phyloP scores from a whole-genome alignment of 495 filamentous ascomycete genomes.

The Thermothielavioides terrestris region DNA sequence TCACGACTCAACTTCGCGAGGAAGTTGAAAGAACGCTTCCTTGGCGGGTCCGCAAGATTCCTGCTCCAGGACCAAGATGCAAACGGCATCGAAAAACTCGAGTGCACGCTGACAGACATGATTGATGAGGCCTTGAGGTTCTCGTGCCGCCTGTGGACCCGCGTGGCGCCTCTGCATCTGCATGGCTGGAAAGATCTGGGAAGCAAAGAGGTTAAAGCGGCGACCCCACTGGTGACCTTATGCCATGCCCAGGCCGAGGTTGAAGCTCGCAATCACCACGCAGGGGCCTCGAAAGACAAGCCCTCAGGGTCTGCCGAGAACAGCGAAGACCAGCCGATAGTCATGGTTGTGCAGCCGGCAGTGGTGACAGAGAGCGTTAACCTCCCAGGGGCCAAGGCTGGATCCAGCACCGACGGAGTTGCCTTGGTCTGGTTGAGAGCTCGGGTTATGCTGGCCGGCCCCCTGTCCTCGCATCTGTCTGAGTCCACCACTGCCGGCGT shows the following conservation, averaged over 20 bases:
- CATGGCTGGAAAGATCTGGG: constrained; percentile 3
- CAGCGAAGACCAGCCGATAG: background rate
- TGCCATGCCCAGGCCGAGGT: constrained; percentile 1
- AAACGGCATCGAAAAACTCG: constrained; percentile 10
- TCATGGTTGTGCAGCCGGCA: constrained; percentile 7
- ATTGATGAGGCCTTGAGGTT: constrained; percentile 15
- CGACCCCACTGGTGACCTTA: background rate
- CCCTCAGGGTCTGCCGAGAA: background rate
- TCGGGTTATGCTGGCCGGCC: constrained; percentile 3
- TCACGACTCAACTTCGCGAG: constrained; percentile 12
- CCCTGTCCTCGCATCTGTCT: background rate
- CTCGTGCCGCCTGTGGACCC: constrained; percentile 9
- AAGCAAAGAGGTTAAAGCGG: background rate
- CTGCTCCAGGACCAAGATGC: constrained; percentile 16
- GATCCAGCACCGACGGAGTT: background rate
- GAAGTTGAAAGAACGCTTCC: constrained; percentile 12
- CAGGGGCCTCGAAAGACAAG: background rate
- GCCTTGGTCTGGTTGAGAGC: constrained; percentile 3
- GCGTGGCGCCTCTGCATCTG: background rate
- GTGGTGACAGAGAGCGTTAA: background rate
- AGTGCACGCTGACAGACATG: constrained; percentile 6
- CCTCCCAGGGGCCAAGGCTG: background rate
- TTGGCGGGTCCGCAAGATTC: constrained; percentile 9
- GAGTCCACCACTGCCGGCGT: background rate
- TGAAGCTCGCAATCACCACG: background rate